Conservation (phyloP, 108 stramenopile genomes). For the Pseudonitzschia multistriata region DNA sequence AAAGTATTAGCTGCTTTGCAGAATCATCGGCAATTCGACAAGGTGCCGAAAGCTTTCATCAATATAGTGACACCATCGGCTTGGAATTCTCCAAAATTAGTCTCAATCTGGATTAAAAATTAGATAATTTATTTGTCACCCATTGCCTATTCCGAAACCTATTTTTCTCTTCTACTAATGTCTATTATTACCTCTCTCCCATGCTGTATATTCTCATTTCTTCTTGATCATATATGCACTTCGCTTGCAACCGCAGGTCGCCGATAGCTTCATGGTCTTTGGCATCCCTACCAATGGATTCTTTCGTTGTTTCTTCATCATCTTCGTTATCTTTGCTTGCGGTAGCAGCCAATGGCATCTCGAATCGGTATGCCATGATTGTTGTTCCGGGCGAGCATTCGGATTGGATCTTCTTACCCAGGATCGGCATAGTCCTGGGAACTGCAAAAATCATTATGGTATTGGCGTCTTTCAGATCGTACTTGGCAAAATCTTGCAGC, state of each 20-base stretch:
- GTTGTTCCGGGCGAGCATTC: slow-evolving; percentile 55
- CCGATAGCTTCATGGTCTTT: slow-evolving; percentile 1
- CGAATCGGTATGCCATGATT: slow-evolving; percentile 79
- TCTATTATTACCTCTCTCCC: slow-evolving; percentile 1
- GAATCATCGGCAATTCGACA: no score
- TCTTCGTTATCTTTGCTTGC: neutral
- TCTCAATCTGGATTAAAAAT: no score
- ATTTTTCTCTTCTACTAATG: neutral
- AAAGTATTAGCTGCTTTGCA: no score
- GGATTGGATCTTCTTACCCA: slow-evolving; percentile 54
- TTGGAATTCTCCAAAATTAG: no score
- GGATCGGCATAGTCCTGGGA: slow-evolving; percentile 53
- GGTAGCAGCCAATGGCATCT: slow-evolving; percentile 42
- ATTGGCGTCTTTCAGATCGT: slow-evolving; percentile 40
- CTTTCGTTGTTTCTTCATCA: slow-evolving; percentile 2
- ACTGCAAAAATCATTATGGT: slow-evolving; percentile 84
- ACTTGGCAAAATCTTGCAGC: slow-evolving; percentile 50
- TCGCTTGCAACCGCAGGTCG: slow-evolving; percentile 32
- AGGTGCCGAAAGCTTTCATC: no score
- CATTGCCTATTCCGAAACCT: no score
- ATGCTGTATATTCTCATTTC: slow-evolving; percentile 72
- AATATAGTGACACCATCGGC: no score
- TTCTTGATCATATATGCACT: slow-evolving; percentile 69
- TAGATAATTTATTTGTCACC: no score
- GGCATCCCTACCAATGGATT: neutral